A percentile compares a stretch with the other conserved stretches of the same genome.
phyloP scores from a whole-genome alignment of 1,284 basidiomycete genomes.

The Naganishia albida region DNA sequence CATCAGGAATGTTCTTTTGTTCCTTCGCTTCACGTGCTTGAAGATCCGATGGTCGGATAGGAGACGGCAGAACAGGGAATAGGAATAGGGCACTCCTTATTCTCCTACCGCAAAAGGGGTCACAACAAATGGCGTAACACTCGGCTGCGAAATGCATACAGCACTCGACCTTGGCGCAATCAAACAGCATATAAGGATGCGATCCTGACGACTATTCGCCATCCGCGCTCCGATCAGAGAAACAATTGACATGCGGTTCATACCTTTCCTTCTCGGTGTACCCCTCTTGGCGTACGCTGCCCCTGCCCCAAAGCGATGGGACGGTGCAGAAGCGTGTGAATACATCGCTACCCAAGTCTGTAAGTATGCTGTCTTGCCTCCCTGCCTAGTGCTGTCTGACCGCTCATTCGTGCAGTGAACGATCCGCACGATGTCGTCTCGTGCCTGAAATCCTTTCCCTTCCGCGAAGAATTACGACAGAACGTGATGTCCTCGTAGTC shows the following conservation, averaged over 20 bases:
- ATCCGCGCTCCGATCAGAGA: too few relatives aligned
- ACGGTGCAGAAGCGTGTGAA: constrained; percentile 4
- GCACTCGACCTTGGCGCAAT: too few relatives aligned
- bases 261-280: neutral
- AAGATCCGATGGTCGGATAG: too few relatives aligned
- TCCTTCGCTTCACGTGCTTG: too few relatives aligned
- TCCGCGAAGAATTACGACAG: constrained; percentile 65
- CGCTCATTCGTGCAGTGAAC: neutral
- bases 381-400: neutral
- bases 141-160: too few relatives aligned
- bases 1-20: too few relatives aligned
- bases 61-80: too few relatives aligned
- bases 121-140: too few relatives aligned
- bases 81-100: too few relatives aligned
- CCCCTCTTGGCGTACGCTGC: neutral
- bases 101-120: too few relatives aligned
- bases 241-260: neutral
- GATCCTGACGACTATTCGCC: too few relatives aligned
- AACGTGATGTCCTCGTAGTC: constrained; percentile 56
- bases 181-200: too few relatives aligned
- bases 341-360: neutral
- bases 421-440: constrained; percentile 61
- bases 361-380: neutral
- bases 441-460: constrained; percentile 64
- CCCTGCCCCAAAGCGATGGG: neutral